These are phyloP conservation scores for Entomortierella beljakovae DNA, from an alignment of 192 early-diverging fungal species.

Conservation along the genomic window DNA sequence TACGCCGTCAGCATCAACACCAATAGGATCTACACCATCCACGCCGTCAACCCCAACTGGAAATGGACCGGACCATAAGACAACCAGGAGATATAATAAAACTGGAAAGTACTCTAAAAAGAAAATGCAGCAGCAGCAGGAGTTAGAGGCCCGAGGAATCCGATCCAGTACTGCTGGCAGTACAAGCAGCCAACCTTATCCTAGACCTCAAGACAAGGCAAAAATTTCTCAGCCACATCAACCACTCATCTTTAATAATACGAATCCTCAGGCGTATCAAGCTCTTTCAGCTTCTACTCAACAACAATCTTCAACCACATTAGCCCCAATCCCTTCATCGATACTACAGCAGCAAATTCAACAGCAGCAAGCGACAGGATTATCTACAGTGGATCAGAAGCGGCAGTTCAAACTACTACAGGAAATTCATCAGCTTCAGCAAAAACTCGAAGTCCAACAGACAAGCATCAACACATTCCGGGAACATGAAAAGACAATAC, in stretches of 20 bases:
- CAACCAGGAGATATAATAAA: slow-evolving; percentile 66
- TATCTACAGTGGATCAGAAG: slow-evolving; percentile 25
- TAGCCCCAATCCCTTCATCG: background rate
- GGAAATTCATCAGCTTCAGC: slow-evolving; percentile 36
- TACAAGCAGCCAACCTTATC: slow-evolving; percentile 7
- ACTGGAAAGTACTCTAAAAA: slow-evolving; percentile 74
- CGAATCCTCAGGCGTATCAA: slow-evolving; percentile 18
- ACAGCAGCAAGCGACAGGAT: background rate
- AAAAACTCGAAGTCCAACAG: slow-evolving; percentile 25
- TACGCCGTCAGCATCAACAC: slow-evolving; percentile 12
- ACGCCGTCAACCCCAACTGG: slow-evolving; percentile 22
- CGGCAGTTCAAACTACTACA: slow-evolving; percentile 28
- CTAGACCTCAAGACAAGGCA: background rate
- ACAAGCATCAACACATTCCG: slow-evolving; percentile 13
- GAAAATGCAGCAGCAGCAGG: slow-evolving; percentile 38
- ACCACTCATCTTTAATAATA: slow-evolving; percentile 10
- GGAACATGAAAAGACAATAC: slow-evolving; percentile 30
- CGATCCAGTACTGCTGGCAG: background rate
- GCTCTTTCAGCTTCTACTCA: background rate
- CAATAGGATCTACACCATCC: slow-evolving; percentile 9
- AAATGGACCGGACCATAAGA: slow-evolving; percentile 37
- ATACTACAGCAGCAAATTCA: slow-evolving; percentile 16
- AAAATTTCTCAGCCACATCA: background rate
- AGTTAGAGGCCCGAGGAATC: background rate
- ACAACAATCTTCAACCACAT: background rate